phyloP scores from a whole-genome alignment of 1,284 basidiomycete genomes.

The Cutaneotrichosporon sp. region DNA sequence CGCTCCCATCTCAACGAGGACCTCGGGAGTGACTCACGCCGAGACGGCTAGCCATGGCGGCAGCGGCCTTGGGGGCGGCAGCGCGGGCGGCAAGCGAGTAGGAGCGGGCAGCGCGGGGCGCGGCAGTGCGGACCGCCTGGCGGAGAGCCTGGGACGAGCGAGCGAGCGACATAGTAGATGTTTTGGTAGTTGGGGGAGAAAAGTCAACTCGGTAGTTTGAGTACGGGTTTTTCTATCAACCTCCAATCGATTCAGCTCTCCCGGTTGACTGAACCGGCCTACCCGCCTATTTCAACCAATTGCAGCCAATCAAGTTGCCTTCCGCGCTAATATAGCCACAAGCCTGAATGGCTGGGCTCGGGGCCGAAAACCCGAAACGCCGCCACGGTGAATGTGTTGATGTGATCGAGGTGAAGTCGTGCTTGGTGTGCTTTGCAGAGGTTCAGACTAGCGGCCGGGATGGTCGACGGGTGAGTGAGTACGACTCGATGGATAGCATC shows the following conservation, averaged over 20 bases:
- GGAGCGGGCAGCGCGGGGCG: constrained; percentile 52
- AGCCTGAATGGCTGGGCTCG: neutral
- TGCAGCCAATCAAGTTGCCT: neutral
- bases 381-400: neutral
- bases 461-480: neutral
- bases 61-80: constrained; percentile 46
- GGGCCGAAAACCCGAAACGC: constrained; percentile 2
- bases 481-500: too few species aligned
- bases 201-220: neutral
- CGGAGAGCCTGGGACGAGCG: constrained; percentile 46
- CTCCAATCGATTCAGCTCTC: neutral
- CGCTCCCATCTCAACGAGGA: neutral
- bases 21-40: constrained; percentile 34
- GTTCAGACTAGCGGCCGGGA: neutral
- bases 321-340: neutral
- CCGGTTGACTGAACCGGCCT: neutral
- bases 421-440: too few species aligned
- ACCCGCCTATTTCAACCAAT: neutral
- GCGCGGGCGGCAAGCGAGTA: constrained; percentile 61
- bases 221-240: neutral
- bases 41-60: constrained; percentile 40
- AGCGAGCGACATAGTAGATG: constrained; percentile 40
- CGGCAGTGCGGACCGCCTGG: constrained; percentile 50
- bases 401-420: neutral
- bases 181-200: neutral